phyloP scores from a whole-genome alignment of 345 rosid species.

The Camelina laxa region DNA sequence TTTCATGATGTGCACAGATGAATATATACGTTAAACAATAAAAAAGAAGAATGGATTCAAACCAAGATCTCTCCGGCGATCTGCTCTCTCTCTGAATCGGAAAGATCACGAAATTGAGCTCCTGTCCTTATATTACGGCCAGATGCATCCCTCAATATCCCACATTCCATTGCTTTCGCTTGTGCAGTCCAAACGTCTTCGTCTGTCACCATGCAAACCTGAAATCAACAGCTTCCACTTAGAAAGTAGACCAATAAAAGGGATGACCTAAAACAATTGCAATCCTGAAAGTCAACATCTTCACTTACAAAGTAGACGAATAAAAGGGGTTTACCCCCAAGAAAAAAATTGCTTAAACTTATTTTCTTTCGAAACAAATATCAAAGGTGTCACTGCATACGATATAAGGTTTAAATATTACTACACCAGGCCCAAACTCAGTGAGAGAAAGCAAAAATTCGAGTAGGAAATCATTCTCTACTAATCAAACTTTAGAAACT shows the following conservation, averaged over 20 bases:
- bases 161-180: conserved; percentile 88
- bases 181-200: conserved; percentile 83
- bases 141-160: conserved; percentile 58
- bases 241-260: not conserved
- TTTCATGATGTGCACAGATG: no score
- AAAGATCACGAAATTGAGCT: conserved; percentile 61
- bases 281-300: conserved; percentile 55
- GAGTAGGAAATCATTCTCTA: not conserved
- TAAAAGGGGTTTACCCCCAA: not conserved
- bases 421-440: conserved; percentile 4
- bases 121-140: conserved; percentile 63
- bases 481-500: not conserved
- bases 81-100: conserved; percentile 64
- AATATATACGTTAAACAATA: not conserved
- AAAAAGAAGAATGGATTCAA: conserved; percentile 23
- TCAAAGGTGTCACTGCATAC: not conserved
- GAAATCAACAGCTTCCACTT: conserved; percentile 19
- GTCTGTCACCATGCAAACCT: conserved; percentile 98
- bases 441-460: not conserved
- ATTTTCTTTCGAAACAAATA: not conserved
- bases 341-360: not conserved
- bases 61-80: conserved; percentile 67
- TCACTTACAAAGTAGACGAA: not conserved
- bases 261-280: no score
- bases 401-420: not conserved